These are phyloP conservation scores for Sphagnum magellanicum DNA, from an alignment of 228 moss, liverwort and hornwort species.

Conservation along the genomic window DNA sequence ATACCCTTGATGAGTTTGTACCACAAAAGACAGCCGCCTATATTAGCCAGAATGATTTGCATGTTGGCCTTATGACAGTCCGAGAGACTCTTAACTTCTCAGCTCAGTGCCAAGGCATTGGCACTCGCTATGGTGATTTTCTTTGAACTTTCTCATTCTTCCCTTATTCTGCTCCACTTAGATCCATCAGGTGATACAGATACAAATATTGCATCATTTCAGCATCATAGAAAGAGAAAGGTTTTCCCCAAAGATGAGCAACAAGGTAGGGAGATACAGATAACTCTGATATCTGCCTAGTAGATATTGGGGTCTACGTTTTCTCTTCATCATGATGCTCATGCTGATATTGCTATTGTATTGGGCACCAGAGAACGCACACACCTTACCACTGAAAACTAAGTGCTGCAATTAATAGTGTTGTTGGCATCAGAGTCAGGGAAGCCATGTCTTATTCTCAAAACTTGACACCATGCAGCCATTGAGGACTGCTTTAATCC, in stretches of 20 bases:
- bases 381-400: no score
- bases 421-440: no score
- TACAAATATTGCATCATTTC: background rate
- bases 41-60: conserved; percentile 57
- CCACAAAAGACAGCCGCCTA: conserved; percentile 65
- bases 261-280: background rate
- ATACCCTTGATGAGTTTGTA: conserved; percentile 52
- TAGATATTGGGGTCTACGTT: background rate
- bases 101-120: conserved; percentile 62
- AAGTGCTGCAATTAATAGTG: no score
- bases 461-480: background rate
- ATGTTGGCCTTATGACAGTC: conserved; percentile 57
- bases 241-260: background rate
- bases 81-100: conserved; percentile 65
- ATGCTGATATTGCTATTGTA: no score
- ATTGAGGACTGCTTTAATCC: background rate
- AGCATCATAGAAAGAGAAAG: background rate
- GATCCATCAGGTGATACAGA: background rate
- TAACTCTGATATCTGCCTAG: background rate
- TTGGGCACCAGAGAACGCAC: no score
- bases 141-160: background rate
- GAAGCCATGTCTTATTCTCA: background rate
- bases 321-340: no score
- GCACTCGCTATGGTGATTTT: conserved; percentile 47
- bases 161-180: background rate